Evolutionary conservation across 1,284 basidiomycete genomes (phyloP).

Genomic region (Prillingera fragicola): DNA sequence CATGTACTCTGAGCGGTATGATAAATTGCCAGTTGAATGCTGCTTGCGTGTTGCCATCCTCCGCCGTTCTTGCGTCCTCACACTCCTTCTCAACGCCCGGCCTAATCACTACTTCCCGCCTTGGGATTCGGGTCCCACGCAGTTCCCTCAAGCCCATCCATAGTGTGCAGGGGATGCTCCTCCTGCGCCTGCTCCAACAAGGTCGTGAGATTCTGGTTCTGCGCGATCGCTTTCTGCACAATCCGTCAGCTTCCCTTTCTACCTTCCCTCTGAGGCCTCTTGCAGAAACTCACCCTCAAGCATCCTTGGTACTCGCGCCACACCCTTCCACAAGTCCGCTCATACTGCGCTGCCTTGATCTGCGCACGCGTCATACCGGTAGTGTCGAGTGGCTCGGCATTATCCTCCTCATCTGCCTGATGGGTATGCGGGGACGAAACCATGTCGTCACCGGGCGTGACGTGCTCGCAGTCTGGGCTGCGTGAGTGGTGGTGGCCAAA

Average conservation of each 20-base stretch:
- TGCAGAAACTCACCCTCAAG: slow-evolving; percentile 57
- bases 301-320: slow-evolving; percentile 76
- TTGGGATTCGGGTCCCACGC: slow-evolving; percentile 34
- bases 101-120: too few relatives aligned
- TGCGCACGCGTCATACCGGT: slow-evolving; percentile 38
- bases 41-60: too few relatives aligned
- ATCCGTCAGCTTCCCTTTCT: background rate
- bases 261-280: background rate
- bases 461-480: background rate
- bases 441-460: slow-evolving; percentile 14
- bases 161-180: slow-evolving; percentile 62
- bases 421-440: slow-evolving; percentile 13
- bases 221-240: slow-evolving; percentile 68
- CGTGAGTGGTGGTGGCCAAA: too few relatives aligned
- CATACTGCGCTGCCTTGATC: slow-evolving; percentile 66
- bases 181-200: slow-evolving; percentile 72
- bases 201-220: slow-evolving; percentile 63
- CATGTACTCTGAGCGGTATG: too few relatives aligned
- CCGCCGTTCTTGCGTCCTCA: too few relatives aligned
- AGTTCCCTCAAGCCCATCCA: slow-evolving; percentile 37
- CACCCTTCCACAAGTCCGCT: slow-evolving; percentile 69
- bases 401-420: slow-evolving; percentile 3
- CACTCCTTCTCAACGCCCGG: too few relatives aligned
- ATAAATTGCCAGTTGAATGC: too few relatives aligned
- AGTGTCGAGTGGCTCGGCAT: slow-evolving; percentile 27